A percentile compares a stretch with the other conserved stretches of the same genome.
Conservation (phyloP, 2,329 filamentous ascomycete species). For the Orbilia javanica region DNA sequence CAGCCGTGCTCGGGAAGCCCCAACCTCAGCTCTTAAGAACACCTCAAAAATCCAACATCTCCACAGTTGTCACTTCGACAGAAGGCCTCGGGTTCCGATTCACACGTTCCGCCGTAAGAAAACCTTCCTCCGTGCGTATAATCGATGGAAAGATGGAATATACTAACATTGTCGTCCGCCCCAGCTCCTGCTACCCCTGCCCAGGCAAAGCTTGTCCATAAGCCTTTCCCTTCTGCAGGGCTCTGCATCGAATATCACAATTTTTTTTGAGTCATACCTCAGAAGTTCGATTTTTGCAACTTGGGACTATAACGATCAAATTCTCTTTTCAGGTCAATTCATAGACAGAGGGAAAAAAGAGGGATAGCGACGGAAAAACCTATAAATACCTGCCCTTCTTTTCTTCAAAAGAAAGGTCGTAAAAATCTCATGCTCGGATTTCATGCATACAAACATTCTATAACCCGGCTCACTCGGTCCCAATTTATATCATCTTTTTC, state of each 20-base stretch:
- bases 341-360: neutral
- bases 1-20: slow-evolving; percentile 4
- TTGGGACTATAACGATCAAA: neutral
- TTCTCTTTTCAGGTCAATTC: neutral
- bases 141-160: neutral
- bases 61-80: neutral
- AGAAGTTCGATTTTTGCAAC: slow-evolving; percentile 11
- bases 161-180: neutral
- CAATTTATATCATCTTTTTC: slow-evolving; percentile 9
- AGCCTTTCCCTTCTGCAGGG: neutral
- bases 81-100: neutral
- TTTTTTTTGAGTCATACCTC: slow-evolving; percentile 35
- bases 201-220: neutral
- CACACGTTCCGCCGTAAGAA: neutral
- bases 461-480: neutral
- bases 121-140: neutral
- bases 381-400: slow-evolving; percentile 36
- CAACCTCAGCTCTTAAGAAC: slow-evolving; percentile 18
- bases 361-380: too few species aligned
- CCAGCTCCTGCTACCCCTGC: neutral
- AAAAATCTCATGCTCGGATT: slow-evolving; percentile 25
- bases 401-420: neutral
- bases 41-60: slow-evolving; percentile 1
- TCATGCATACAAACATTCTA: neutral
- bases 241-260: slow-evolving; percentile 1